These are phyloP conservation scores for Crucihimalaya himalaica DNA, from an alignment of 345 rosid genomes.

Conservation along the genomic window DNA sequence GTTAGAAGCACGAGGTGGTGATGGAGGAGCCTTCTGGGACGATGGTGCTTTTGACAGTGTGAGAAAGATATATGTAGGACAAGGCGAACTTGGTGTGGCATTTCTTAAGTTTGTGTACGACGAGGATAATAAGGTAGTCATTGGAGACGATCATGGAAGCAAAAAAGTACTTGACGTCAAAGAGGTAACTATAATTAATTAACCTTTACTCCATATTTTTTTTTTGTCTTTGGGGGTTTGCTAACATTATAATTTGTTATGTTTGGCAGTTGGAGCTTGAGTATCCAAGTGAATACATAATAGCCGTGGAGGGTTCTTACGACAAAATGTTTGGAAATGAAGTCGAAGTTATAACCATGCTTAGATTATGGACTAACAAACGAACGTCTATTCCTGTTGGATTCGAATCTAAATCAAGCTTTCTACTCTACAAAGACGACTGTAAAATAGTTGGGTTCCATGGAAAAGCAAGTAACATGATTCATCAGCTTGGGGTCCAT, in stretches of 20 bases:
- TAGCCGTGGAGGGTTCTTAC: not conserved
- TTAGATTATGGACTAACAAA: conserved; percentile 10
- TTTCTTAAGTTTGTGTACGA: not conserved
- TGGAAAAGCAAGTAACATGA: no score
- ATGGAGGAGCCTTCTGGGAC: conserved; percentile 2
- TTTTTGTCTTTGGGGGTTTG: no score
- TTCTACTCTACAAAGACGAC: no score
- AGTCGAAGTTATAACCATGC: not conserved
- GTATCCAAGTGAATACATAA: not conserved
- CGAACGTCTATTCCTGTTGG: not conserved
- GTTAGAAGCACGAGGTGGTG: not conserved
- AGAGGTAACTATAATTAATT: not conserved
- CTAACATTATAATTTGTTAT: no score
- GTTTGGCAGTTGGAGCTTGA: not conserved
- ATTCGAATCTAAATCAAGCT: not conserved
- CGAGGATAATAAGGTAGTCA: not conserved
- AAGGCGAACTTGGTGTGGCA: not conserved
- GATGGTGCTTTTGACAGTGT: not conserved
- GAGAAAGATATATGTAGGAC: not conserved
- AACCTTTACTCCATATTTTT: no score
- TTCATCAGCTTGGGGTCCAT: no score
- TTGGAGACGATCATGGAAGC: not conserved
- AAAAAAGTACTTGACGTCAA: not conserved
- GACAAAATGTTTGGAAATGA: not conserved
- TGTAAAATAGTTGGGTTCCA: no score